Base-by-base conservation (phyloP, 208 protist genomes). In the Trypanosomatidae sp. region DNA sequence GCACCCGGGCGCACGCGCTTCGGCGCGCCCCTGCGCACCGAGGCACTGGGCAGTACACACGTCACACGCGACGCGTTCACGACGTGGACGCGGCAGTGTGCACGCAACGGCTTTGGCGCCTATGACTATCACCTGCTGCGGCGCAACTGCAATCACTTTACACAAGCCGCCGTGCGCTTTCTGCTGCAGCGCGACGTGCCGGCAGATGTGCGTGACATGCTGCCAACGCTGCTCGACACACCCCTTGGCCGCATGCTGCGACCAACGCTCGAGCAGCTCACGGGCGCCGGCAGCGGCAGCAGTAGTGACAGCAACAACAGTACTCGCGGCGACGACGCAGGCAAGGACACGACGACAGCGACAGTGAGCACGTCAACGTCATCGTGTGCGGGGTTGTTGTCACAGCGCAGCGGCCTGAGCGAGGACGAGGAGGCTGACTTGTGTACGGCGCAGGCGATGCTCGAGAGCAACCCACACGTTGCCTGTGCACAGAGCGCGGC, bases 71-170 rank as follows among this genome's bases (percentile, higher is more conserved):
- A 55, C 52, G 10, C 69, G 80, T 33, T 94, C 88, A 42, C 26
- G 10, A 44, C 47, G 20, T 89, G 75, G 76, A 59, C 50, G 20
- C 26, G 46, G 32, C 48, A 66, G 42, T 51, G 68, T 37, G 40
- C 46, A 23, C 26, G 30, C 6, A 11, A 30, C 13, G 47, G 52
- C 37, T 92, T 90, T 52, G 73, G 78, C 11, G 67, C 71, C 38
- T 64, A 86, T 40, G 71, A 88, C 42, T 97, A 97, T 54, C 63
- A 83, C 59, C 47, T 97, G 10, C 43, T 97, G 3, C 37, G 82
- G 11, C 76, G 90, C 48, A 97, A 97, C 71, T 97, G 92, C 66
- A 97, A 97, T 61, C 76, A 94, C 64, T 97, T 96, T 42, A 86
- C 92, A 2, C 76, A 95, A 21, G 81, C 63, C 18, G 75, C 79